These are phyloP conservation scores for Apostasia ramifera DNA, from an alignment of 106 monocot species.

Conservation along the genomic window DNA sequence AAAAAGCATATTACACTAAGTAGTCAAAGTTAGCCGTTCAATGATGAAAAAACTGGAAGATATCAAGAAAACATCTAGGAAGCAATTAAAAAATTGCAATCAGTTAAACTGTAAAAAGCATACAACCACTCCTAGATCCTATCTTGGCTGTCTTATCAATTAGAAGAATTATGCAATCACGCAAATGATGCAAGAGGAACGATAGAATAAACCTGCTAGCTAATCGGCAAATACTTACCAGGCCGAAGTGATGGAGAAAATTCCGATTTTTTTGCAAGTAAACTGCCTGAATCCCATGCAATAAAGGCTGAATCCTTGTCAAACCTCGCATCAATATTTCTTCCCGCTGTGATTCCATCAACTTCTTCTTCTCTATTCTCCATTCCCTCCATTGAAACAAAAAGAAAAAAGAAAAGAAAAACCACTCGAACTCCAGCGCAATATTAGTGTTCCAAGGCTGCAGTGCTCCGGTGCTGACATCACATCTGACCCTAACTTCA, in stretches of 20 bases:
- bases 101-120: neutral
- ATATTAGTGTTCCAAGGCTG: neutral
- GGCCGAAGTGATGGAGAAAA: neutral
- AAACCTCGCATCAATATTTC: neutral
- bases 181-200: too few relatives aligned
- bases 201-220: neutral
- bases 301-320: neutral
- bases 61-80: too few relatives aligned
- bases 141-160: too few relatives aligned
- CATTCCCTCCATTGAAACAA: neutral
- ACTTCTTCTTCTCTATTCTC: neutral
- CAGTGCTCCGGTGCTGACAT: neutral
- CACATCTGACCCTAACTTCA: neutral
- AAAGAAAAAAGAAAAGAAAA: neutral
- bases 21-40: too few relatives aligned
- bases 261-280: neutral
- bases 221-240: neutral
- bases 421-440: neutral
- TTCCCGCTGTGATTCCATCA: neutral
- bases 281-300: neutral
- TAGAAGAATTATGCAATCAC: too few relatives aligned
- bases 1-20: too few relatives aligned
- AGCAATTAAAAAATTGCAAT: too few relatives aligned
- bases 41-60: too few relatives aligned
- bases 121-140: neutral